Evolutionary conservation across 2,329 filamentous ascomycete species (phyloP).

Genomic region (Hyphodiscus sp.): DNA sequence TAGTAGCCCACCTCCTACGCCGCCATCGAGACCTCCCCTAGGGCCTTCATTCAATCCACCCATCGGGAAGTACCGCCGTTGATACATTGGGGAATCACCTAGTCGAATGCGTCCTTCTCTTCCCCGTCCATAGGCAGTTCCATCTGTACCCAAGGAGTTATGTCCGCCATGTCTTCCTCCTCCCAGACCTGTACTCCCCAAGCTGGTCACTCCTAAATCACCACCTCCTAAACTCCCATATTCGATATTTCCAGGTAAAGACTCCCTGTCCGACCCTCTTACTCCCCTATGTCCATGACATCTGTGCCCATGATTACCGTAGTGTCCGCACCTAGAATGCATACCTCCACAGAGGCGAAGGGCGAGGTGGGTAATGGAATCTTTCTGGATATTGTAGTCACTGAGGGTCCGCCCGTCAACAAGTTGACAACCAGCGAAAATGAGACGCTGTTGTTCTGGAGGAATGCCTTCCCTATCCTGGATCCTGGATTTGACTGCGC

Average conservation of each 20-base stretch:
- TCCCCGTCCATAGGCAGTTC: neutral
- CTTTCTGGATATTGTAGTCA: neutral
- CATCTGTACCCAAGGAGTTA: neutral
- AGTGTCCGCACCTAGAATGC: neutral
- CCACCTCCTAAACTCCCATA: neutral
- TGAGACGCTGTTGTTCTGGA: neutral
- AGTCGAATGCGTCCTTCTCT: slow-evolving; percentile 1
- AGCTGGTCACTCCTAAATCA: neutral
- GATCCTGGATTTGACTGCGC: neutral
- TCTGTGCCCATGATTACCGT: neutral
- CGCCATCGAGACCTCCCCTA: neutral
- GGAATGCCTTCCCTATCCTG: neutral
- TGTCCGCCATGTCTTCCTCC: neutral
- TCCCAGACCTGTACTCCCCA: neutral
- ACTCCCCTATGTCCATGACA: neutral
- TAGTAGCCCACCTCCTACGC: neutral
- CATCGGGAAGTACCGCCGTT: neutral
- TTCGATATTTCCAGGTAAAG: neutral
- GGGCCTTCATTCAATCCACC: neutral
- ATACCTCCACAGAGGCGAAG: neutral
- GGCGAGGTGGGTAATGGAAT: neutral
- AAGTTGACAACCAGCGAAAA: neutral
- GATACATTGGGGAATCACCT: neutral
- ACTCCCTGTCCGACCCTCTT: too few relatives aligned
- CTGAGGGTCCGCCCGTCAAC: neutral